These are phyloP conservation scores for Ascochyta koolunga DNA, from an alignment of 2,329 filamentous ascomycete species.

Conservation along the genomic window DNA sequence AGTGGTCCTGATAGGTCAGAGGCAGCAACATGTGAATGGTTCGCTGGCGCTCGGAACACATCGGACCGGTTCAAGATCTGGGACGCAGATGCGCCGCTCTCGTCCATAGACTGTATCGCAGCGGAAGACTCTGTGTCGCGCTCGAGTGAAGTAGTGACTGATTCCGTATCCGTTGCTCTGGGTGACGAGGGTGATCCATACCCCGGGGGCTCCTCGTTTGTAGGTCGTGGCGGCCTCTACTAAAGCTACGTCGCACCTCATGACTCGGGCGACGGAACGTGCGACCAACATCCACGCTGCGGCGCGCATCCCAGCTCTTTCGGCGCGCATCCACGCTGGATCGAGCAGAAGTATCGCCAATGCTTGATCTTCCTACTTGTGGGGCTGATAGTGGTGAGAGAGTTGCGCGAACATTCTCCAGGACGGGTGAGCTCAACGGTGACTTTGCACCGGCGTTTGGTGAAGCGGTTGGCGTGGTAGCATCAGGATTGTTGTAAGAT, in stretches of 20 bases:
- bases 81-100: constrained; percentile 80
- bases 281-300: constrained; percentile 53
- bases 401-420: constrained; percentile 52
- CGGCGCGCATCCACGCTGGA: constrained; percentile 46
- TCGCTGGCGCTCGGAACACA: constrained; percentile 81
- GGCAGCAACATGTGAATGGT: constrained; percentile 46
- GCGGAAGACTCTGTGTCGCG: constrained; percentile 76
- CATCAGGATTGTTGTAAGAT: constrained; percentile 14
- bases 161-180: constrained; percentile 70
- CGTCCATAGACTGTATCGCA: constrained; percentile 67
- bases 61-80: constrained; percentile 88
- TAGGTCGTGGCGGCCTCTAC: constrained; percentile 61
- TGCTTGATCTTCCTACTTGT: constrained; percentile 42
- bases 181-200: constrained; percentile 58
- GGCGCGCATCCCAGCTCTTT: constrained; percentile 50
- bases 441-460: constrained; percentile 15
- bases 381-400: constrained; percentile 50
- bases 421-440: constrained; percentile 38
- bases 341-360: constrained; percentile 52
- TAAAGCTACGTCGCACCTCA: constrained; percentile 65
- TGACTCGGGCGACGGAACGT: constrained; percentile 57
- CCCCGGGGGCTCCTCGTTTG: constrained; percentile 55
- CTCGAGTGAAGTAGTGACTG: constrained; percentile 74
- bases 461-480: constrained; percentile 23
- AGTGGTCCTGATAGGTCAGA: constrained; percentile 32